Conservation (phyloP, 2,329 filamentous ascomycete species). For the Fusarium abutilonis region DNA sequence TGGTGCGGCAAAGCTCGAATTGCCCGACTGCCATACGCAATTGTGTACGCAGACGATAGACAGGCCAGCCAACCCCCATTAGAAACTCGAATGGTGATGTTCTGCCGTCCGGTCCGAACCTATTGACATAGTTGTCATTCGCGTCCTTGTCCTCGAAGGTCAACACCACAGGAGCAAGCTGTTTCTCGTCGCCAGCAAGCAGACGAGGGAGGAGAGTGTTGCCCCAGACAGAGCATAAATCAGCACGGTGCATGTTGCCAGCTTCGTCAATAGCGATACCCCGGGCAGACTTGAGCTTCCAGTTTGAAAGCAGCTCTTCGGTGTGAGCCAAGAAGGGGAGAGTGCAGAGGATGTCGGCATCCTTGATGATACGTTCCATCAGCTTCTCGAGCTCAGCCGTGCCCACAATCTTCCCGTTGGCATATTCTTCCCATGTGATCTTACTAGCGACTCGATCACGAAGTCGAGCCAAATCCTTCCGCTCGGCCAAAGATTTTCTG, state of each 20-base stretch:
- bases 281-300: neutral
- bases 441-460: neutral
- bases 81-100: constrained; percentile 27
- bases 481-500: neutral
- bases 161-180: constrained; percentile 24
- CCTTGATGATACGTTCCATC: neutral
- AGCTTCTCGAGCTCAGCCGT: neutral
- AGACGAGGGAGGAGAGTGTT: constrained; percentile 35
- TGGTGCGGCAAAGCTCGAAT: neutral
- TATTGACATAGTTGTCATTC: neutral
- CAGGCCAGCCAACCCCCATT: constrained; percentile 20
- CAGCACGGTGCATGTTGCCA: constrained; percentile 33
- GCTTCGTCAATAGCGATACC: constrained; percentile 36
- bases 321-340: neutral
- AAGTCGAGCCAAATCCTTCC: neutral
- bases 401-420: neutral
- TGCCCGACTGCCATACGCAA: constrained; percentile 30
- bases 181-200: constrained; percentile 29
- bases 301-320: neutral
- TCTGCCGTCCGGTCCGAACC: constrained; percentile 10
- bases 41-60: constrained; percentile 29
- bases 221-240: constrained; percentile 36
- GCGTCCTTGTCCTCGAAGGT: neutral
- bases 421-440: neutral
- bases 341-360: neutral